A percentile compares a stretch with the other conserved stretches of the same genome.
Conservation (phyloP, 305 asterid genomes). For the Caryopteris hybrid region DNA sequence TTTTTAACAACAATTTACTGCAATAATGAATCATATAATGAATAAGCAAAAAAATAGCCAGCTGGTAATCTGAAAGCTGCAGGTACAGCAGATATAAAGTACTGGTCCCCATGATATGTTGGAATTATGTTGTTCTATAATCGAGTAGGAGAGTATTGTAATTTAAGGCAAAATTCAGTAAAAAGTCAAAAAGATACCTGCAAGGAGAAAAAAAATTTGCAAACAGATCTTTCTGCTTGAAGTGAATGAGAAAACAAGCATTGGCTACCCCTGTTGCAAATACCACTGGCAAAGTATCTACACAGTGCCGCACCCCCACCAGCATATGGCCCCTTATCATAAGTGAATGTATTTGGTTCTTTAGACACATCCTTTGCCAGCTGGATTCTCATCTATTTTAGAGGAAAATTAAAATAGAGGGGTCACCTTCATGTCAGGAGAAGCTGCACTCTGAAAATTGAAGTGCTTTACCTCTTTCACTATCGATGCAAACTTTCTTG, state of each 20-base stretch:
- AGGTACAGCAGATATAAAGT: background rate
- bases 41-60: background rate
- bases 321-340: constrained; percentile 18
- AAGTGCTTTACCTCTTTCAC: constrained; percentile 69
- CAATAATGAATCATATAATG: background rate
- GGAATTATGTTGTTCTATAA: background rate
- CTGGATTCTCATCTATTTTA: constrained; percentile 66
- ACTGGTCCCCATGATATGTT: background rate
- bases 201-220: constrained; percentile 86
- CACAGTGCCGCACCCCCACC: constrained; percentile 46
- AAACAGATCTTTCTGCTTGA: constrained; percentile 48
- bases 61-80: background rate
- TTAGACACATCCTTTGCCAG: constrained; percentile 38
- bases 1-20: background rate
- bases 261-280: constrained; percentile 72
- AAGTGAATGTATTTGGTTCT: constrained; percentile 22
- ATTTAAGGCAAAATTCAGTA: background rate
- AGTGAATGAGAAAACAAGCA: constrained; percentile 79
- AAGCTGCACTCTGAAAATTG: constrained; percentile 18
- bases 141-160: background rate
- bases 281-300: constrained; percentile 58
- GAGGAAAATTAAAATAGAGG: constrained; percentile 18
- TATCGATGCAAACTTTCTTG: constrained; percentile 49
- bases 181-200: constrained; percentile 47
- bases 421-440: constrained; percentile 15